Percentiles rank a stretch among this genome's conserved stretches.
These are phyloP conservation scores for Volvox carteri DNA, from an alignment of 163 green algal species.

Conservation along the genomic window DNA sequence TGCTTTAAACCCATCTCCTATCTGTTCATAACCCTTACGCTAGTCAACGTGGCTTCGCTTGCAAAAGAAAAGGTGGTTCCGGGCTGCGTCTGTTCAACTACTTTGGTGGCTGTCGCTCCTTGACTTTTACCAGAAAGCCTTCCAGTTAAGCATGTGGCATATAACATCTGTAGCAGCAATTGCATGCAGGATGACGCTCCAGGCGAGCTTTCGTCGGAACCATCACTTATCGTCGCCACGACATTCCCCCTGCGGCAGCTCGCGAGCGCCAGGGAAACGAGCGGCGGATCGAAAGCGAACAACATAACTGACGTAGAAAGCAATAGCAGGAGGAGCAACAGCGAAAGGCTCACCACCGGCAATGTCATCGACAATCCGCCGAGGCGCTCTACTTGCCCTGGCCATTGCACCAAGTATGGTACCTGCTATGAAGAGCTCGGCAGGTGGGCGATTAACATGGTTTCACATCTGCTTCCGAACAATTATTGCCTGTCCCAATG, in stretches of 20 bases:
- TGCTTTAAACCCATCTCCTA: neutral
- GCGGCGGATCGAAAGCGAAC: too few relatives aligned
- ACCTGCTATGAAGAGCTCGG: slow-evolving; percentile 61
- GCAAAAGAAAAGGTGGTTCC: neutral
- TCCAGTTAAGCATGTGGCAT: too few relatives aligned
- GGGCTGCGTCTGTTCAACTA: slow-evolving; percentile 1
- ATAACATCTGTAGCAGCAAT: neutral
- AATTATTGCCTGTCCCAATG: too few relatives aligned
- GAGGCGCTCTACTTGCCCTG: slow-evolving; percentile 10
- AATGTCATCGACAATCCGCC: neutral
- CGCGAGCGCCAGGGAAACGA: too few relatives aligned
- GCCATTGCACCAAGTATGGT: slow-evolving; percentile 36
- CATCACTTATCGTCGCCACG: neutral
- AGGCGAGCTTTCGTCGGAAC: neutral
- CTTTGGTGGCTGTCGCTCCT: neutral
- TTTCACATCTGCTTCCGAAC: too few relatives aligned
- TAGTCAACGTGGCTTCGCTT: neutral
- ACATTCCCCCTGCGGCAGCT: too few relatives aligned
- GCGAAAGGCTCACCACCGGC: neutral
- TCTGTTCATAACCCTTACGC: neutral
- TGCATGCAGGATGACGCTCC: neutral
- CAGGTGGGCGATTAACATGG: too few relatives aligned
- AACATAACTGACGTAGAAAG: neutral
- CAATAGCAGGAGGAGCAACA: neutral
- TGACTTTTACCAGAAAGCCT: too few relatives aligned